Percentiles rank a stretch among this genome's conserved stretches.
phyloP scores from a whole-genome alignment of 805 yeast genomes.

The Hanseniaspora singularis region DNA sequence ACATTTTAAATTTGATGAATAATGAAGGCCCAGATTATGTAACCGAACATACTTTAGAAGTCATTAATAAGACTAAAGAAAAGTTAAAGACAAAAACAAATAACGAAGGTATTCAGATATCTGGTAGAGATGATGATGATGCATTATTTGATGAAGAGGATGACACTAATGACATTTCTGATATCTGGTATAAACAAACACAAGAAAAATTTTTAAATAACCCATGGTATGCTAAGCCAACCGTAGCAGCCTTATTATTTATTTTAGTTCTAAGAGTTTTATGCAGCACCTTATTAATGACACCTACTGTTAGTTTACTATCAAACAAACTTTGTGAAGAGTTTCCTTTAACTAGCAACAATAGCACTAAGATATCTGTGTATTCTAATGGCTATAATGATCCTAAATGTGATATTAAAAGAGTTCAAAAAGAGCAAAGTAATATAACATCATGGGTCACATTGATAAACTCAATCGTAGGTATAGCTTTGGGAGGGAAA shows the following conservation, averaged over 20 bases:
- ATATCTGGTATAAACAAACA: constrained; percentile 40
- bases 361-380: constrained; percentile 19
- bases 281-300: constrained; percentile 30
- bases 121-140: constrained; percentile 15
- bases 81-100: background rate
- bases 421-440: constrained; percentile 37
- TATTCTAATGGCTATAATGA: no score
- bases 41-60: constrained; percentile 19
- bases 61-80: background rate
- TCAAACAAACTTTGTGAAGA: constrained; percentile 35
- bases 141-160: constrained; percentile 15
- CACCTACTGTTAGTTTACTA: constrained; percentile 31
- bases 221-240: constrained; percentile 48
- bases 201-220: constrained; percentile 33
- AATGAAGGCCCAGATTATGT: constrained; percentile 21
- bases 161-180: constrained; percentile 1
- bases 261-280: constrained; percentile 35
- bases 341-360: constrained; percentile 23
- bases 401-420: constrained; percentile 30
- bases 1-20: constrained; percentile 8
- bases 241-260: constrained; percentile 38
- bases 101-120: background rate
- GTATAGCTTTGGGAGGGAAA: constrained; percentile 46
- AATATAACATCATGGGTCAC: constrained; percentile 36
- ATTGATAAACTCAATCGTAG: constrained; percentile 35